Conservation (phyloP, 129 eudicot species). For the Lonicera japonica region DNA sequence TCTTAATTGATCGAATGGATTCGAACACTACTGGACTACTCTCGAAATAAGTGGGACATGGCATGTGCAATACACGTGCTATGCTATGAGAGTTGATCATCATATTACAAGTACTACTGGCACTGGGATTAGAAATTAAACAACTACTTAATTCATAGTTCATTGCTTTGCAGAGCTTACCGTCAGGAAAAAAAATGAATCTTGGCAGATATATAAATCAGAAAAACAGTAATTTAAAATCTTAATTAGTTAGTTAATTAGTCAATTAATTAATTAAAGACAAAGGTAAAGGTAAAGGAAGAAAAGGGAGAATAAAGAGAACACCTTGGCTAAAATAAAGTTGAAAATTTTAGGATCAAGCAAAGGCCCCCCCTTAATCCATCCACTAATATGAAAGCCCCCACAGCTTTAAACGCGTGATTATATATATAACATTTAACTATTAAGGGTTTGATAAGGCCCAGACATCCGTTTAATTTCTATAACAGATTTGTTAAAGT, state of each 20-base stretch:
- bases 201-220: not conserved
- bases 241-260: no score
- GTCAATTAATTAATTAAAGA: constrained; percentile 5
- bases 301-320: constrained; percentile 6
- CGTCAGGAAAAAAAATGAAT: not conserved
- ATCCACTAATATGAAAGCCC: constrained; percentile 22
- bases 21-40: no score
- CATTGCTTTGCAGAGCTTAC: not conserved
- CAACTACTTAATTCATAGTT: no score
- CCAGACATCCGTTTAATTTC: not conserved
- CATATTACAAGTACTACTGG: no score
- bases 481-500: no score
- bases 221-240: not conserved
- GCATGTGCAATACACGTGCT: no score
- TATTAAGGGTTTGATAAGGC: constrained; percentile 9
- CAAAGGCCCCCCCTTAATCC: constrained; percentile 24
- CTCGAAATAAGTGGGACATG: no score
- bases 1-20: no score
- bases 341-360: constrained; percentile 6
- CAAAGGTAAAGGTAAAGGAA: constrained; percentile 4
- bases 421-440: constrained; percentile 8
- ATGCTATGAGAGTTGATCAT: no score
- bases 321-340: not conserved
- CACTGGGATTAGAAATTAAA: no score
- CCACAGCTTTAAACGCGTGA: constrained; percentile 53